phyloP scores from a whole-genome alignment of 306 rosid species.

The Trifolium subterraneum region DNA sequence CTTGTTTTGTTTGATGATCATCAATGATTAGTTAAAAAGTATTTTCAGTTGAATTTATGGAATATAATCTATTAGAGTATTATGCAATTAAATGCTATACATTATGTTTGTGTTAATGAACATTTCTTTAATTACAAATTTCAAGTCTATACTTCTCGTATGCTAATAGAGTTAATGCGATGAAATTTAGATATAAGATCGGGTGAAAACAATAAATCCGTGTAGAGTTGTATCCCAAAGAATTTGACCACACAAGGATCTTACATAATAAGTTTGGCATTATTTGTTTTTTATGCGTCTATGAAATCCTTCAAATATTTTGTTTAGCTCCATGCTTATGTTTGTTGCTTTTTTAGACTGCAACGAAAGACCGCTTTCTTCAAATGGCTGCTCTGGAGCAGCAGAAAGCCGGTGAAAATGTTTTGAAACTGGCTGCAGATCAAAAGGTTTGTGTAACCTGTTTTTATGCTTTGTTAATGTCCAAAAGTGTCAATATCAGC shows the following conservation, averaged over 20 bases:
- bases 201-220: neutral
- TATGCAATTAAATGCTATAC: no score
- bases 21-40: slow-evolving; percentile 32
- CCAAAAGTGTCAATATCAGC: slow-evolving; percentile 31
- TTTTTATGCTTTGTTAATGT: slow-evolving; percentile 36
- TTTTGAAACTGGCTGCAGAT: slow-evolving; percentile 87
- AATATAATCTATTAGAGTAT: neutral
- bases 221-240: neutral
- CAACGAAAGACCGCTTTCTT: slow-evolving; percentile 69
- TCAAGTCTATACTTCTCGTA: no score
- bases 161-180: no score
- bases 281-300: slow-evolving; percentile 22
- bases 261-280: slow-evolving; percentile 17
- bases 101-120: no score
- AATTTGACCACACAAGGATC: neutral
- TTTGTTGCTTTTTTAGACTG: slow-evolving; percentile 60
- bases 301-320: slow-evolving; percentile 22
- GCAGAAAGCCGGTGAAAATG: slow-evolving; percentile 71
- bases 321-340: slow-evolving; percentile 36
- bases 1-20: slow-evolving; percentile 15
- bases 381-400: slow-evolving; percentile 89
- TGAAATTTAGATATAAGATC: no score
- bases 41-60: slow-evolving; percentile 17
- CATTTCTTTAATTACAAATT: no score
- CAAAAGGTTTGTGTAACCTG: slow-evolving; percentile 79